A percentile compares a stretch with the other conserved stretches of the same genome.
These are phyloP conservation scores for Aspergillus sp. DNA, from an alignment of 2,329 filamentous ascomycete species.

Conservation along the genomic window DNA sequence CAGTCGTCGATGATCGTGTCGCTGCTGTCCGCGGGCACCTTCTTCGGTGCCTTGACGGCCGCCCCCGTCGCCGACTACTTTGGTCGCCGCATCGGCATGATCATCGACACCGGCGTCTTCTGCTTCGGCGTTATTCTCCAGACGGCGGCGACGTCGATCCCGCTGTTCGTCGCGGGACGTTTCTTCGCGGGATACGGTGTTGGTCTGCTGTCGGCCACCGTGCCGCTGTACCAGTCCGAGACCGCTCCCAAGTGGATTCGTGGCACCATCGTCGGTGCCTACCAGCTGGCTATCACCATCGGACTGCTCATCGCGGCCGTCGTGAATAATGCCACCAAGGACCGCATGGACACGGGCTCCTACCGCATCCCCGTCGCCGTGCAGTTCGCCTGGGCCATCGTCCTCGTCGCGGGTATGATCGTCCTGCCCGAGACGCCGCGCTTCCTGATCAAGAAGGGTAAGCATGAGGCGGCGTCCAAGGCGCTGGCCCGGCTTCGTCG, in stretches of 20 bases:
- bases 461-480: constrained; percentile 60
- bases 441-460: constrained; percentile 75
- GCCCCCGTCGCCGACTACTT: constrained; percentile 54
- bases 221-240: constrained; percentile 74
- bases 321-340: constrained; percentile 68
- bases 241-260: constrained; percentile 70
- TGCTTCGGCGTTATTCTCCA: constrained; percentile 36
- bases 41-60: constrained; percentile 68
- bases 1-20: constrained; percentile 61
- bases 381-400: constrained; percentile 76
- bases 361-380: constrained; percentile 78
- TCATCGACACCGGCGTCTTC: constrained; percentile 31
- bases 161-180: constrained; percentile 48
- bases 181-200: constrained; percentile 58
- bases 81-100: constrained; percentile 44
- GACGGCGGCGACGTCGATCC: constrained; percentile 27
- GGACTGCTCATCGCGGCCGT: constrained; percentile 71
- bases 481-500: constrained; percentile 68
- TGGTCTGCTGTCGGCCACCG: constrained; percentile 71
- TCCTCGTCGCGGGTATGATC: constrained; percentile 68
- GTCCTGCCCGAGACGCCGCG: constrained; percentile 79
- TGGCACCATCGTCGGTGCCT: constrained; percentile 71
- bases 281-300: constrained; percentile 78
- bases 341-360: constrained; percentile 58
- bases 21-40: constrained; percentile 70